Base-by-base conservation (phyloP, 2,329 filamentous ascomycete species). In the Cercospora nicotianae region DNA sequence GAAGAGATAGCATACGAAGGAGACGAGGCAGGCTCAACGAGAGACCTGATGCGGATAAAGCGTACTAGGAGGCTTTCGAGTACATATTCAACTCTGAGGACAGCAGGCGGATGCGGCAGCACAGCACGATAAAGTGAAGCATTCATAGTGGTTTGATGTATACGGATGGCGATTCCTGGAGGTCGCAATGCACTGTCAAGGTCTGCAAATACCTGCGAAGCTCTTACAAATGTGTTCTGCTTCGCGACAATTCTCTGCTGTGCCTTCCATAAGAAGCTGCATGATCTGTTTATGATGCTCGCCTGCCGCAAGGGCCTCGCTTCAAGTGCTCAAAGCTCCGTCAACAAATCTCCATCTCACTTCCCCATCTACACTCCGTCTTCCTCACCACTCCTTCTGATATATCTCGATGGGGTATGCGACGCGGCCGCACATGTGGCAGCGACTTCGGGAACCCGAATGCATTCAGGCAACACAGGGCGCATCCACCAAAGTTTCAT, bases 1-100 rank as follows among this genome's bases (percentile, higher is more conserved):
- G 75, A 63, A 66, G 71, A 30, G 75, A 77, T 16, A 78, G 77
- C 53, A 70, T 78, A 61, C 69, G 76, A 33, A 66, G 72, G 55
- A 62, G 76, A 36, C 68, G 75, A 67, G 74, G 74, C 0, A 66
- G 75, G 42, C 26, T 67, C 10, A 67, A 65, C 26, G 59, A 66
- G 16, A 66, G 60, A 60, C 18, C 59, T 16, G 67, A 63, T 33
- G 63, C 51, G 10, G 62, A 64, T 45, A 64, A 64, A 20, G 57
- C 61, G 51, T 67, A 61, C 42, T 65, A 67, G 66, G 66, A 67
- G 59, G 66, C 61, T 57, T 61, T 39, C 28, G 30, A 62, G 42
- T 45, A 65, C 26, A 64, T 65, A 31, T 65, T 65, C 62, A 48
- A 67, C 53, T 42, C 20, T 28, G 62, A 64, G 48, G 51, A 58